Evolutionary conservation across 768 basidiomycete genomes (phyloP).

Genomic region (Leccinum rimulosum): DNA sequence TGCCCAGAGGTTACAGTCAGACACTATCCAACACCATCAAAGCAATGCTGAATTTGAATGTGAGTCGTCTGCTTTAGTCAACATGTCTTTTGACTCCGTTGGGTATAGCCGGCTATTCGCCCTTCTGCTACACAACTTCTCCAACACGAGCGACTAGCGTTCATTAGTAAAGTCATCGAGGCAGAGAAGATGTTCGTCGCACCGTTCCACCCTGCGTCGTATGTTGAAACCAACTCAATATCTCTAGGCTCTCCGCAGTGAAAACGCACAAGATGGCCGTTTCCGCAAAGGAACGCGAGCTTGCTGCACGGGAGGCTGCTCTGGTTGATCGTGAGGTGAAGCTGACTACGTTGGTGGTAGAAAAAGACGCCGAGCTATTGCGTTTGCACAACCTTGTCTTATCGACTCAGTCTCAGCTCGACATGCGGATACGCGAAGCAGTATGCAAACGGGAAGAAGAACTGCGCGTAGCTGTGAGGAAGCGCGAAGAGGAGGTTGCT

Average conservation of each 20-base stretch:
- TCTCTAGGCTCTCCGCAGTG: slow-evolving; percentile 55
- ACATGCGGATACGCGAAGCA: slow-evolving; percentile 52
- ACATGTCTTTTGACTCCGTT: background rate
- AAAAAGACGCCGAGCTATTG: slow-evolving; percentile 62
- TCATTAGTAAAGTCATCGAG: slow-evolving; percentile 70
- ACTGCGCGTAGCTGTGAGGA: slow-evolving; percentile 58
- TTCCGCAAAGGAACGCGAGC: slow-evolving; percentile 60
- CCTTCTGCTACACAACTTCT: slow-evolving; percentile 80
- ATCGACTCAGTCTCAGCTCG: slow-evolving; percentile 39
- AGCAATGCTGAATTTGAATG: slow-evolving; percentile 84
- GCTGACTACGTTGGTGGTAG: slow-evolving; percentile 42
- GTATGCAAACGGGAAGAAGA: slow-evolving; percentile 66
- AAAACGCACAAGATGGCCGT: slow-evolving; percentile 61
- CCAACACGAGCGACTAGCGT: slow-evolving; percentile 72
- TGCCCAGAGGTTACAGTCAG: slow-evolving; percentile 82
- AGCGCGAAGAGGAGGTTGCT: slow-evolving; percentile 70
- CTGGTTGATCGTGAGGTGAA: slow-evolving; percentile 56
- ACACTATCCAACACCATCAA: slow-evolving; percentile 72
- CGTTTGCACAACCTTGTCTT: slow-evolving; percentile 46
- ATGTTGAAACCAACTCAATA: background rate
- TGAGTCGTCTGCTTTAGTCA: slow-evolving; percentile 34
- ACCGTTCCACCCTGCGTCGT: background rate
- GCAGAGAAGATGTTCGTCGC: slow-evolving; percentile 70
- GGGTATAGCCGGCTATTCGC: slow-evolving; percentile 73
- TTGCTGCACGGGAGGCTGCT: slow-evolving; percentile 52